These are phyloP conservation scores for Pseudonectria foliicola DNA, from an alignment of 2,329 filamentous ascomycete species.

Conservation along the genomic window DNA sequence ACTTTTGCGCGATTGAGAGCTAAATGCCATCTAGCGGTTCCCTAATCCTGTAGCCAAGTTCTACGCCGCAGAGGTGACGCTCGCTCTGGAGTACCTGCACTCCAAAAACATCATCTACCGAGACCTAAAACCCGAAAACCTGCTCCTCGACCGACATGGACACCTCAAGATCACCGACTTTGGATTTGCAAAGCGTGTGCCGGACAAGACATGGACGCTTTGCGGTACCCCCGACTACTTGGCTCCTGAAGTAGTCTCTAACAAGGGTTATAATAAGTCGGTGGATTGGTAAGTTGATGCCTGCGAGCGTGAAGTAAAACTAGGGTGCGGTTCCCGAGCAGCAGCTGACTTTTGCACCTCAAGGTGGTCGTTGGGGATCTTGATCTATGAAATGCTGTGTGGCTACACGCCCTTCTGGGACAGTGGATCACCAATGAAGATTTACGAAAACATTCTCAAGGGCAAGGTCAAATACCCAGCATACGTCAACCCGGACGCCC, in stretches of 20 bases:
- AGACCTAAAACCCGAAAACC: conserved; percentile 91
- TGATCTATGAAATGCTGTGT: conserved; percentile 99
- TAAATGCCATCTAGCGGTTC: conserved; percentile 61
- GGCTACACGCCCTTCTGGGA: conserved; percentile 99
- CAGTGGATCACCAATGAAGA: conserved; percentile 94
- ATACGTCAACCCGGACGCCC: conserved; percentile 90
- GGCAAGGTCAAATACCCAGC: conserved; percentile 94
- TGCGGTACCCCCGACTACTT: conserved; percentile 97
- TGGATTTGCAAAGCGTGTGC: conserved; percentile 95
- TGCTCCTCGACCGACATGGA: conserved; percentile 84
- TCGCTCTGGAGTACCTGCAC: conserved; percentile 93
- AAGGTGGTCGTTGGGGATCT: conserved; percentile 96
- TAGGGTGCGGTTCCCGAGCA: too few relatives aligned
- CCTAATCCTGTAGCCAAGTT: conserved; percentile 99
- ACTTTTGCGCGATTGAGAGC: not conserved
- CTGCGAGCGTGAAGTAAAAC: not conserved
- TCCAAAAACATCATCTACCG: conserved; percentile 95
- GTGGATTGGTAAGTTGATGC: conserved; percentile 79
- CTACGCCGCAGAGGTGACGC: conserved; percentile 93
- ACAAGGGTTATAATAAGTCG: conserved; percentile 99
- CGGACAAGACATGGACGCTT: conserved; percentile 98
- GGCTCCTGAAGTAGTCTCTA: conserved; percentile 95
- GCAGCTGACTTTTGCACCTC: conserved; percentile 5
- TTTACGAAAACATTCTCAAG: conserved; percentile 98
- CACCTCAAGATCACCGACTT: conserved; percentile 98